Percentiles rank a stretch among this genome's conserved stretches.
These are phyloP conservation scores for Xanthoconium stramineum DNA, from an alignment of 768 basidiomycete genomes.

Conservation along the genomic window DNA sequence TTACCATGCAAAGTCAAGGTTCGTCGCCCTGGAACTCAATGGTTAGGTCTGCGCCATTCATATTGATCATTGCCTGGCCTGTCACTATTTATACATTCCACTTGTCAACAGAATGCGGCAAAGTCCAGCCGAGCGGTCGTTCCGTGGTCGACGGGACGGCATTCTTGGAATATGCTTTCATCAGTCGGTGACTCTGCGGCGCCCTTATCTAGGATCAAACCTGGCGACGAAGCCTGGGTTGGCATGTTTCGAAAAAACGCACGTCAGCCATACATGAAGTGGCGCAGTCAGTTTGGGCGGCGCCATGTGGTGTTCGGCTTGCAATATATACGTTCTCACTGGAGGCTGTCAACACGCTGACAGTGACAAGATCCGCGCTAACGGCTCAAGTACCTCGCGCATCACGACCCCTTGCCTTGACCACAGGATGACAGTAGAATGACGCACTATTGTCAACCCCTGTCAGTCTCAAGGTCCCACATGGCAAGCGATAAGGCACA, in stretches of 20 bases:
- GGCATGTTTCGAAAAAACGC: slow-evolving; percentile 17
- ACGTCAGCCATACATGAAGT: slow-evolving; percentile 15
- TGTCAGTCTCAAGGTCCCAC: slow-evolving; percentile 2
- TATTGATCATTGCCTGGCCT: not conserved
- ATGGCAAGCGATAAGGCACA: slow-evolving; percentile 21
- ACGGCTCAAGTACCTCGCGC: slow-evolving; percentile 3
- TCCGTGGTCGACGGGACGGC: slow-evolving; percentile 25
- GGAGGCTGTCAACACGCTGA: slow-evolving; percentile 1
- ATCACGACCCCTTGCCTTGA: not conserved
- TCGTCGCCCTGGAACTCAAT: slow-evolving; percentile 9
- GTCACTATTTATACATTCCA: not conserved
- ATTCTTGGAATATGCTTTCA: slow-evolving; percentile 13
- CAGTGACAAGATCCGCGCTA: slow-evolving; percentile 6
- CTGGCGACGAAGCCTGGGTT: slow-evolving; percentile 1
- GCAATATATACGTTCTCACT: slow-evolving; percentile 1
- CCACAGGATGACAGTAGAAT: not conserved
- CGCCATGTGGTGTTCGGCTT: slow-evolving; percentile 2
- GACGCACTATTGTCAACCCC: slow-evolving; percentile 15
- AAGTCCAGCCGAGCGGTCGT: not conserved
- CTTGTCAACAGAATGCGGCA: slow-evolving; percentile 1
- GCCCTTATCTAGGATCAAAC: slow-evolving; percentile 11
- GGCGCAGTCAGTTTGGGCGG: slow-evolving; percentile 12
- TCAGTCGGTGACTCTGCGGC: slow-evolving; percentile 22
- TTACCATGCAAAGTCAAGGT: slow-evolving; percentile 11
- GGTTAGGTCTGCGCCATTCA: slow-evolving; percentile 9